Conservation (phyloP, 1,139 yeast species). For the Suhomyces bolitotheri region DNA sequence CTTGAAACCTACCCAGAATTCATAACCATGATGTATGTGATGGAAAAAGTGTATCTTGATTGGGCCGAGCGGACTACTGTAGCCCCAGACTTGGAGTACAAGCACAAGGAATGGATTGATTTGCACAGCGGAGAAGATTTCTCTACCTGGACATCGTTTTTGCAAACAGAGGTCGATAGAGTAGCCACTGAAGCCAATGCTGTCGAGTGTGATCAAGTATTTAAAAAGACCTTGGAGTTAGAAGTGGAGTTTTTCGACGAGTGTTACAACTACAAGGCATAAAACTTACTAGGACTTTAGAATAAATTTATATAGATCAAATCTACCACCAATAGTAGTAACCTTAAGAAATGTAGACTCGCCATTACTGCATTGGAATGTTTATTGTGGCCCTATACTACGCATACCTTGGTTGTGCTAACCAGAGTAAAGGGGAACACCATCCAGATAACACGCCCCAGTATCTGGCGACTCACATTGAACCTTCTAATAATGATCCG, state of each 20-base stretch:
- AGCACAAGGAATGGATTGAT: slow-evolving; percentile 52
- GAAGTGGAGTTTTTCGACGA: slow-evolving; percentile 50
- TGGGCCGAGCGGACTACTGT: slow-evolving; percentile 45
- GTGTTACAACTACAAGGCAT: slow-evolving; percentile 35
- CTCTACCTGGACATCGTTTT: slow-evolving; percentile 47
- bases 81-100: slow-evolving; percentile 38
- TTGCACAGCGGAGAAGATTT: slow-evolving; percentile 53
- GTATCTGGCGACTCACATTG: too few relatives aligned
- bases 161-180: slow-evolving; percentile 45
- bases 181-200: slow-evolving; percentile 20
- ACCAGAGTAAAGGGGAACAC: too few relatives aligned
- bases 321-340: too few relatives aligned
- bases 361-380: too few relatives aligned
- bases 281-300: too few relatives aligned
- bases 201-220: slow-evolving; percentile 31
- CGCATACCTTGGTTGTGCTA: too few relatives aligned
- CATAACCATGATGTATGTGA: slow-evolving; percentile 46
- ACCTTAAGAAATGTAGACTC: too few relatives aligned
- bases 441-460: too few relatives aligned
- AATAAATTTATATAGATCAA: too few relatives aligned
- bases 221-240: slow-evolving; percentile 34
- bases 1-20: slow-evolving; percentile 42
- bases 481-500: too few relatives aligned
- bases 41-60: slow-evolving; percentile 53
- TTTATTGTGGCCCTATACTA: too few relatives aligned